Percentiles rank a stretch among this genome's conserved stretches.
phyloP scores from a whole-genome alignment of 1,139 yeast species.

The Taiozyma sp. region DNA sequence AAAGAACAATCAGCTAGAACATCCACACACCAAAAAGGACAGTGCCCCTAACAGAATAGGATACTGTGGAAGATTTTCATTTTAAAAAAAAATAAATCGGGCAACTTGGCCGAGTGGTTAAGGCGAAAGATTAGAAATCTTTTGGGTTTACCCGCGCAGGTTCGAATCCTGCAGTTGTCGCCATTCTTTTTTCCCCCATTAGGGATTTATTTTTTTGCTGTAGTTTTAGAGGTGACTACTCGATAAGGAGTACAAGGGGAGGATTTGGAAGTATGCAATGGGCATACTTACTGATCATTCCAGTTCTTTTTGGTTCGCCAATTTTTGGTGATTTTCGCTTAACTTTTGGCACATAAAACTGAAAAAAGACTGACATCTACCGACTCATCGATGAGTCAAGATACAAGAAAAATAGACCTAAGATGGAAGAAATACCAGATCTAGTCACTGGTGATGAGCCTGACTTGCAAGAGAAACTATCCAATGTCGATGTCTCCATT shows the following conservation, averaged over 20 bases:
- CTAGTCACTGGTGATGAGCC: conserved; percentile 23
- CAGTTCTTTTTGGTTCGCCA: too few relatives aligned
- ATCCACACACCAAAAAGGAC: not conserved
- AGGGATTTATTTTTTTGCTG: not conserved
- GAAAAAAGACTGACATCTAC: not conserved
- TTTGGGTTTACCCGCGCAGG: conserved; percentile 46
- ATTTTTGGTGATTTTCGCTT: not conserved
- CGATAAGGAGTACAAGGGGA: too few relatives aligned
- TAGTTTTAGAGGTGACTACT: too few relatives aligned
- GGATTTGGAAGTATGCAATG: too few relatives aligned
- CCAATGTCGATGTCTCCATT: conserved; percentile 11
- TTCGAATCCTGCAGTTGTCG: conserved; percentile 44
- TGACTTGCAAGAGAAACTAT: conserved; percentile 14
- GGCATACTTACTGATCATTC: too few relatives aligned
- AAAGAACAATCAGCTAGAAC: not conserved
- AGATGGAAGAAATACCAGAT: conserved; percentile 20
- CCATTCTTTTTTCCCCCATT: conserved; percentile 19
- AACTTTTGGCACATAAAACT: not conserved
- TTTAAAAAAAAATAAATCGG: conserved; percentile 8
- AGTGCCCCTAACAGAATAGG: not conserved
- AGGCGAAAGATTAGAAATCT: conserved; percentile 50
- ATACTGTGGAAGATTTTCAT: not conserved
- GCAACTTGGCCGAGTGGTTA: conserved; percentile 51
- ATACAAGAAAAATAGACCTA: not conserved
- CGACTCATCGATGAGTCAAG: not conserved